Conservation (phyloP, 192 early-diverging fungal genomes). For the Dissophora ornata region DNA sequence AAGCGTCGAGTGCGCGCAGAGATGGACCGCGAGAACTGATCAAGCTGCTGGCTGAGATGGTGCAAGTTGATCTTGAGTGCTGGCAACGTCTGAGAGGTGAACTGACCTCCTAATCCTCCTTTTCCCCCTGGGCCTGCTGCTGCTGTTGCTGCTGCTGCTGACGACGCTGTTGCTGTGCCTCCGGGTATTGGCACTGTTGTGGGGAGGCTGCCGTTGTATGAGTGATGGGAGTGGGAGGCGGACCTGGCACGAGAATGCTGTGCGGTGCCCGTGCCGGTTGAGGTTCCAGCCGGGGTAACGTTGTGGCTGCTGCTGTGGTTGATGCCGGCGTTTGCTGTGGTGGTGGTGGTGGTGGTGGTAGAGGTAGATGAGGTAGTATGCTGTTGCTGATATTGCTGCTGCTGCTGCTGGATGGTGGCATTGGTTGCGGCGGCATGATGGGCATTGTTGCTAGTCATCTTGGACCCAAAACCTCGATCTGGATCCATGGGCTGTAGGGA, state of each 20-base stretch:
- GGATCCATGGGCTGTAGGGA: conserved; percentile 17
- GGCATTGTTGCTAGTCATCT: conserved; percentile 7
- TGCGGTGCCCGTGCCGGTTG: neutral
- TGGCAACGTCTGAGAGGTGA: conserved; percentile 5
- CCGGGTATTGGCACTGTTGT: neutral
- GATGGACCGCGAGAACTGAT: conserved; percentile 31
- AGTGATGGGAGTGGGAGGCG: conserved; percentile 19
- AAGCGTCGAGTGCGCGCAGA: conserved; percentile 19
- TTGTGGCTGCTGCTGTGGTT: neutral
- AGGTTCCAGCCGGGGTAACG: neutral
- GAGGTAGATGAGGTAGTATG: too few relatives aligned
- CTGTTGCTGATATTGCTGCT: neutral
- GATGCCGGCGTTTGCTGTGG: neutral
- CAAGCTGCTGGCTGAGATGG: conserved; percentile 27
- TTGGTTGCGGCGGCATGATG: neutral
- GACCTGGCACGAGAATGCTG: conserved; percentile 26
- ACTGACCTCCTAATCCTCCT: neutral
- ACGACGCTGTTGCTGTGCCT: neutral
- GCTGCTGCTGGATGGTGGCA: neutral
- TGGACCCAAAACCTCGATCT: conserved; percentile 25
- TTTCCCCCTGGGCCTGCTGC: neutral
- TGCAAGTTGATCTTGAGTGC: conserved; percentile 28
- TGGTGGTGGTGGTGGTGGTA: conserved; percentile 2
- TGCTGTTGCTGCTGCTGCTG: neutral
- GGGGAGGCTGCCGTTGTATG: neutral